Conservation (phyloP, 1,139 yeast genomes). For the Scheffersomyces segobiensis region DNA sequence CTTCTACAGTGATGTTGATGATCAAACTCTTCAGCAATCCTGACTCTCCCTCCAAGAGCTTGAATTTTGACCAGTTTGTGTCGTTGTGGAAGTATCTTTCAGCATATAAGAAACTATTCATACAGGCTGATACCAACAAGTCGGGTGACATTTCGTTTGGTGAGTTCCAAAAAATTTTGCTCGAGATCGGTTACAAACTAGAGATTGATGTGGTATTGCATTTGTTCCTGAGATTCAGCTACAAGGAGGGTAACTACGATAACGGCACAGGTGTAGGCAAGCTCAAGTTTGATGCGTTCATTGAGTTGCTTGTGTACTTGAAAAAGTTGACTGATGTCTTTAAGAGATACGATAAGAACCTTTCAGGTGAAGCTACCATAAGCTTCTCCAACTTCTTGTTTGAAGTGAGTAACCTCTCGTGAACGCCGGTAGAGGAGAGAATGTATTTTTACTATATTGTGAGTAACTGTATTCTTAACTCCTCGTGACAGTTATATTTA, state of each 20-base stretch:
- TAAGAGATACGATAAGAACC: constrained; percentile 72
- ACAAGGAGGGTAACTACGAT: constrained; percentile 30
- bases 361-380: constrained; percentile 76
- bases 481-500: background rate
- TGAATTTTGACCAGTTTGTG: constrained; percentile 67
- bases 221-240: constrained; percentile 60
- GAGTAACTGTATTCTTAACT: background rate
- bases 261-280: constrained; percentile 45
- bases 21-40: constrained; percentile 56
- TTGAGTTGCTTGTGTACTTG: constrained; percentile 76
- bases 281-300: constrained; percentile 79
- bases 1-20: constrained; percentile 65
- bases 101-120: constrained; percentile 70
- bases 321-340: constrained; percentile 77
- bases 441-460: background rate
- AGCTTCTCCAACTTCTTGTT: constrained; percentile 77
- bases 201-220: constrained; percentile 63
- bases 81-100: constrained; percentile 71
- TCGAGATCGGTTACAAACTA: constrained; percentile 68
- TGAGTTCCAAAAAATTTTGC: constrained; percentile 67
- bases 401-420: constrained; percentile 50
- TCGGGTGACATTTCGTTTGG: constrained; percentile 66
- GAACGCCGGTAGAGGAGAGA: background rate
- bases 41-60: constrained; percentile 34
- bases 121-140: constrained; percentile 60